Evolutionary conservation across 495 filamentous ascomycete genomes (phyloP), one percentile per base, ranked within the genome.

Genomic region (Aspergillus diversus): DNA sequence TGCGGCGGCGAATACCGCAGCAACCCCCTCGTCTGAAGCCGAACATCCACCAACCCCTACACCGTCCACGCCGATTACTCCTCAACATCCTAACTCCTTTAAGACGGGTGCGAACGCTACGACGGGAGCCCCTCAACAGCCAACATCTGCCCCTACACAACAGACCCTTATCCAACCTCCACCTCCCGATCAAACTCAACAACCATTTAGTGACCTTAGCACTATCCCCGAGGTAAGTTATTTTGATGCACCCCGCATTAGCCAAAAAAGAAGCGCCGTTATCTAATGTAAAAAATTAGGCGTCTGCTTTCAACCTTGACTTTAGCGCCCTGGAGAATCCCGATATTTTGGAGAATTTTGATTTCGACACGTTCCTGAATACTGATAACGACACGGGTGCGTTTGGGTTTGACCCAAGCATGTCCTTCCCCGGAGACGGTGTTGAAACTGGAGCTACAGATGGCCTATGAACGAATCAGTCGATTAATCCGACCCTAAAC

Each of bases 321-420:
- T 91, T 92, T 69, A 81, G 81, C 66, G 69, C 73, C 49, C 74
- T 90, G 68, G 81, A 85, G 57, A 85, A 82, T 33, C 77, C 78
- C 50, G 84, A 93, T 72, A 89, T 96, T n/a, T 79, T 98, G 53
- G 89, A 92, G 70, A 90, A 91, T 67, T 98, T 98, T 66, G 94
- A 98, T 74, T 98, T 98, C 73, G 94, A 98, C 75, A 92, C 91
- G 0, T 98, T 97, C 84, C 79, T 98, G 55, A 87, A 87, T 63
- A 87, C 83, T 9, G 85, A 87, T 61, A 81, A 83, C 59, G 78
- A 78, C 31, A 75, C 72, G 13, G 74, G 76, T 39, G 76, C 75
- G 35, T 83, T 86, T 57, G 81, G 78, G 17, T 88, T 88, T 60
- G 81, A 86, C 59, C 75, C 78, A 5, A 77, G 69, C 59, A 73